Percentiles rank a stretch among this genome's conserved stretches.
phyloP scores from a whole-genome alignment of 768 basidiomycete genomes.

The Strobilomyces echinocephalus region DNA sequence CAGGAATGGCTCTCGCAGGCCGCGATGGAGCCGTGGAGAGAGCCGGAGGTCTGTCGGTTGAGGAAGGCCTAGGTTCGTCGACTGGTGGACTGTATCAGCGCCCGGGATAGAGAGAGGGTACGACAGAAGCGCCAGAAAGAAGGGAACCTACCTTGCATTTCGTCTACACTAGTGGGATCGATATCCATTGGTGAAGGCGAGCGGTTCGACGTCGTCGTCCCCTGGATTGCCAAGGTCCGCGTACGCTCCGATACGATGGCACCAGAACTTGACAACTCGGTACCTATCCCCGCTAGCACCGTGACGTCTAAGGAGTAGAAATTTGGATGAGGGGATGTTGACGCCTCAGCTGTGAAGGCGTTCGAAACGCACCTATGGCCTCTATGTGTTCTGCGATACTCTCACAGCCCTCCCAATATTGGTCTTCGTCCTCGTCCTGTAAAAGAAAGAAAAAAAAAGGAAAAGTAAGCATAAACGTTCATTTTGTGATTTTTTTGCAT shows the following conservation, averaged over 20 bases:
- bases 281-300: not conserved
- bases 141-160: conserved; percentile 14
- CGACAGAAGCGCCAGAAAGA: not conserved
- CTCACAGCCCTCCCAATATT: conserved; percentile 15
- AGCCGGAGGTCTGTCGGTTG: not conserved
- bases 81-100: conserved; percentile 12
- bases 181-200: conserved; percentile 24
- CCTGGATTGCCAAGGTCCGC: conserved; percentile 18
- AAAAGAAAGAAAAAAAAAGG: not conserved
- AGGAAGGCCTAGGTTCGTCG: conserved; percentile 10
- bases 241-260: conserved; percentile 17
- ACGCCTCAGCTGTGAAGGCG: not conserved
- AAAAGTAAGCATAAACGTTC: conserved; percentile 1
- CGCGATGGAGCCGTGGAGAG: conserved; percentile 3
- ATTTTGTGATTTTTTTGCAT: conserved; percentile 4
- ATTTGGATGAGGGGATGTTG: not conserved
- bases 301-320: conserved; percentile 3
- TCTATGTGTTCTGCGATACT: conserved; percentile 6
- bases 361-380: conserved; percentile 17
- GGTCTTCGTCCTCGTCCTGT: conserved; percentile 25
- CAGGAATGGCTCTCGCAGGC: conserved; percentile 4
- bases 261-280: conserved; percentile 14
- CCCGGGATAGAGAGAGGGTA: not conserved
- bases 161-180: conserved; percentile 7
- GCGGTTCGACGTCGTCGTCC: conserved; percentile 3